A percentile compares a stretch with the other conserved stretches of the same genome.
These are phyloP conservation scores for Trichoderma asperellum DNA, from an alignment of 2,329 filamentous ascomycete species.

Conservation along the genomic window DNA sequence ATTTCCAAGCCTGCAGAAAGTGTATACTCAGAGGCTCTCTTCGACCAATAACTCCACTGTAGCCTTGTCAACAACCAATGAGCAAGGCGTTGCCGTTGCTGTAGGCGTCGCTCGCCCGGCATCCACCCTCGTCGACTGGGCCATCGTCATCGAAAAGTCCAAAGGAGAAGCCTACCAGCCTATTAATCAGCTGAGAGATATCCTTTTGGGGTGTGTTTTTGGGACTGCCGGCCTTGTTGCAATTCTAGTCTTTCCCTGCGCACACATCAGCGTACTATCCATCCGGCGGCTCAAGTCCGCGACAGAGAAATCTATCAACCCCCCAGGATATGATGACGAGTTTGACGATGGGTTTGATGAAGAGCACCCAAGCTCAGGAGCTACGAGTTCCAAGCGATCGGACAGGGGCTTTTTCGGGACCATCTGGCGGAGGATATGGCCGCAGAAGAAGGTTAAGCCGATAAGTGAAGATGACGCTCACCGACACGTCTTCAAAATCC, in stretches of 20 bases:
- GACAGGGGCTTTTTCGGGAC: constrained; percentile 48
- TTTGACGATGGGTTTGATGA: constrained; percentile 53
- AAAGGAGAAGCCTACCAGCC: constrained; percentile 75
- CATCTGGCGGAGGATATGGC: constrained; percentile 45
- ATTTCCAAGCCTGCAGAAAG: constrained; percentile 66
- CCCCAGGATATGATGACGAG: constrained; percentile 61
- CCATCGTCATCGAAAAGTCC: constrained; percentile 77
- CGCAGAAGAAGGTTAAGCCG: constrained; percentile 38
- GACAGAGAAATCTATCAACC: constrained; percentile 72
- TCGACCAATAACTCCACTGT: constrained; percentile 68
- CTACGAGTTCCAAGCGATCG: constrained; percentile 50
- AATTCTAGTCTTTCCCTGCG: constrained; percentile 74
- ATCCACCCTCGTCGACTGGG: constrained; percentile 76
- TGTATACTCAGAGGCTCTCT: constrained; percentile 57
- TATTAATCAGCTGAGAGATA: constrained; percentile 74
- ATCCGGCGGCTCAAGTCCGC: constrained; percentile 77
- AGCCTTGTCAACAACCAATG: constrained; percentile 70
- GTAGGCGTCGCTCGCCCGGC: constrained; percentile 78
- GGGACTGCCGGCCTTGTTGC: constrained; percentile 75
- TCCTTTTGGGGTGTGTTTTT: constrained; percentile 84
- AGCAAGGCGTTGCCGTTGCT: constrained; percentile 69
- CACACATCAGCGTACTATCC: constrained; percentile 79
- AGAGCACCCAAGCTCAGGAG: constrained; percentile 46
- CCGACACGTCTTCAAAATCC: constrained; percentile 76
- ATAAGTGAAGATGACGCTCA: constrained; percentile 40